Evolutionary conservation across 306 rosid genomes (phyloP), one percentile per base, ranked within the genome.

Genomic region (Vicia faba): DNA sequence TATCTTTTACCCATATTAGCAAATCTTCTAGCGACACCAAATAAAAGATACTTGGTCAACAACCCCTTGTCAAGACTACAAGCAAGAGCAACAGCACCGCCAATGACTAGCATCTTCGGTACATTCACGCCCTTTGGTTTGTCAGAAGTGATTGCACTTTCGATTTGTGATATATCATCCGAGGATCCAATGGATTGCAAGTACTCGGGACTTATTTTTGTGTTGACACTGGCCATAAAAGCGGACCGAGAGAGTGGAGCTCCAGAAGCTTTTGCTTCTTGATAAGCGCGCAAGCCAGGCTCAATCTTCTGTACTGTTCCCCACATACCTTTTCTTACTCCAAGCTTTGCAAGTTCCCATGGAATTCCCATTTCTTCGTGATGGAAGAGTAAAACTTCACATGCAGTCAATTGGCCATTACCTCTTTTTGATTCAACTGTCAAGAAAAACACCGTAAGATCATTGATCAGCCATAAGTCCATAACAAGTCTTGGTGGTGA

Each of bases 301-400:
- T 95, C 99, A 11, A 95, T 79, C 88, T 95, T 95, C 71, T 85
- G 88, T 19, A 95, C 99, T 18, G 82, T 81, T 66, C 91, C 87
- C 99, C 99, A 95, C 99, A 95, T 90, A 0, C 99, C 99, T 69
- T 90, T 89, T 45, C 84, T 79, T 3, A 95, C 85, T 74, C 97
- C 99, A 29, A 95, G 95, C 70, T 95, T 95, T 7, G 97, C 97
- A 64, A 95, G 77, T 78, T 95, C 99, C 99, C 97, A 88, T 20
- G 97, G 99, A 54, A 95, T 95, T 2, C 99, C 99, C 99, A 95
- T 95, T 78, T 90, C 99, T 79, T 95, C 99, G 12, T 95, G 82
- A 76, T 95, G 99, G 80, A 86, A 95, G 39, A 95, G 89, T 28
- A 88, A n/a, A 36, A 95, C 85, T 83, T 95, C 99, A 57, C 97